phyloP scores from a whole-genome alignment of 2,329 filamentous ascomycete genomes.

The Colletotrichum liriopes region DNA sequence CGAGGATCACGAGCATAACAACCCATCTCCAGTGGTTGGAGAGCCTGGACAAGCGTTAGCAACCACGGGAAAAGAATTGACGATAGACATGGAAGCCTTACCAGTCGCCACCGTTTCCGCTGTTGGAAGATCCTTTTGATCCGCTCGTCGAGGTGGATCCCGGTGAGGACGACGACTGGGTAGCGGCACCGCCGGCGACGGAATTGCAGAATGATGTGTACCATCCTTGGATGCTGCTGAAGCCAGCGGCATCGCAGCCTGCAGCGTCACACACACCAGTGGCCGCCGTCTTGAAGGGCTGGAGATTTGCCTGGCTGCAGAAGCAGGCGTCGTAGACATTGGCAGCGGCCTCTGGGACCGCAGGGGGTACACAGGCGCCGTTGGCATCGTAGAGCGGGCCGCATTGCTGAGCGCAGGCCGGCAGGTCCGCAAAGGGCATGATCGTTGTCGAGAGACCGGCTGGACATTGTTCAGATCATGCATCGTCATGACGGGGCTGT shows the following conservation, averaged over 20 bases:
- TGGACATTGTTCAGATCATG: constrained; percentile 2
- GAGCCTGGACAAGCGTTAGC: constrained; percentile 66
- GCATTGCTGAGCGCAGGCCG: constrained; percentile 74
- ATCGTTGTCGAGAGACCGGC: constrained; percentile 63
- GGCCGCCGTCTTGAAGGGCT: constrained; percentile 56
- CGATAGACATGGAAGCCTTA: constrained; percentile 51
- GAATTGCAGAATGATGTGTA: constrained; percentile 75
- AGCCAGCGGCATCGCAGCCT: constrained; percentile 64
- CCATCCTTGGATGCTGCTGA: constrained; percentile 77
- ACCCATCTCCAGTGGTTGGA: constrained; percentile 84
- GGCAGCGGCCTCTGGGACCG: constrained; percentile 62
- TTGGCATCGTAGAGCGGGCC: constrained; percentile 79
- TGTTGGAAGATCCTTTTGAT: constrained; percentile 44
- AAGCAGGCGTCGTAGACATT: constrained; percentile 79
- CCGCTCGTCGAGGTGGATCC: constrained; percentile 47
- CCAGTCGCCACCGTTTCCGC: constrained; percentile 61
- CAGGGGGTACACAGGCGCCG: constrained; percentile 77
- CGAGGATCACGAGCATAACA: constrained; percentile 83
- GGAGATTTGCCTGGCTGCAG: constrained; percentile 76
- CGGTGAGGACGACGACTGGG: constrained; percentile 49
- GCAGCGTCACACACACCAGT: constrained; percentile 74
- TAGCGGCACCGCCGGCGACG: constrained; percentile 57
- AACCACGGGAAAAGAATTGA: constrained; percentile 2
- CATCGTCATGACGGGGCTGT: not conserved
- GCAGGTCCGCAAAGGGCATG: constrained; percentile 71